Conservation (phyloP, 805 yeast species). For the Candida argentea region DNA sequence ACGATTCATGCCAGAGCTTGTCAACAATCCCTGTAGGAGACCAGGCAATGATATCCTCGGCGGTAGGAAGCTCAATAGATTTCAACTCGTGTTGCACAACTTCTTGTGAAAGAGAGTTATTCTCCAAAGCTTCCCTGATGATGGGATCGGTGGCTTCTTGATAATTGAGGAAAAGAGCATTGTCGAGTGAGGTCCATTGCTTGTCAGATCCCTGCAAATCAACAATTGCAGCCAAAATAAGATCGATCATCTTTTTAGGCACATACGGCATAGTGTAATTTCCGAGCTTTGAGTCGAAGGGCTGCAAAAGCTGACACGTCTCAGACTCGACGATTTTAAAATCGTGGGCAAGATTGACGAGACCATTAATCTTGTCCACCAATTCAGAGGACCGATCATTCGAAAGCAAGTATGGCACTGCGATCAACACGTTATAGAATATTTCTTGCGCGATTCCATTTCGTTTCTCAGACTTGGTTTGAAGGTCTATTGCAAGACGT, state of each 20-base stretch:
- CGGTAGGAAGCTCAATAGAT: slow-evolving; percentile 24
- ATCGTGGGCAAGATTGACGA: slow-evolving; percentile 35
- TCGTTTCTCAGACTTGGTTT: slow-evolving; percentile 28
- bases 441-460: slow-evolving; percentile 59
- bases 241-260: slow-evolving; percentile 36
- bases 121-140: slow-evolving; percentile 20
- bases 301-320: slow-evolving; percentile 18
- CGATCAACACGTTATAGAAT: slow-evolving; percentile 48
- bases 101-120: slow-evolving; percentile 28
- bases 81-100: slow-evolving; percentile 32
- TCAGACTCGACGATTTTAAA: slow-evolving; percentile 21
- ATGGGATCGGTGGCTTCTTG: slow-evolving; percentile 22
- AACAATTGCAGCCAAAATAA: slow-evolving; percentile 41
- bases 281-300: slow-evolving; percentile 24
- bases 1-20: slow-evolving; percentile 49
- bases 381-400: slow-evolving; percentile 25
- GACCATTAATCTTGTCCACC: slow-evolving; percentile 28
- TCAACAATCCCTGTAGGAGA: slow-evolving; percentile 36
- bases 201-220: slow-evolving; percentile 24
- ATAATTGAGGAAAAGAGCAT: slow-evolving; percentile 23
- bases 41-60: slow-evolving; percentile 9
- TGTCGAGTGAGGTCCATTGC: slow-evolving; percentile 26
- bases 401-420: slow-evolving; percentile 55
- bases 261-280: slow-evolving; percentile 38
- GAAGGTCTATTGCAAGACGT: slow-evolving; percentile 46